phyloP scores from a whole-genome alignment of 495 filamentous ascomycete species.

The Aspergillus sclerotioniger region DNA sequence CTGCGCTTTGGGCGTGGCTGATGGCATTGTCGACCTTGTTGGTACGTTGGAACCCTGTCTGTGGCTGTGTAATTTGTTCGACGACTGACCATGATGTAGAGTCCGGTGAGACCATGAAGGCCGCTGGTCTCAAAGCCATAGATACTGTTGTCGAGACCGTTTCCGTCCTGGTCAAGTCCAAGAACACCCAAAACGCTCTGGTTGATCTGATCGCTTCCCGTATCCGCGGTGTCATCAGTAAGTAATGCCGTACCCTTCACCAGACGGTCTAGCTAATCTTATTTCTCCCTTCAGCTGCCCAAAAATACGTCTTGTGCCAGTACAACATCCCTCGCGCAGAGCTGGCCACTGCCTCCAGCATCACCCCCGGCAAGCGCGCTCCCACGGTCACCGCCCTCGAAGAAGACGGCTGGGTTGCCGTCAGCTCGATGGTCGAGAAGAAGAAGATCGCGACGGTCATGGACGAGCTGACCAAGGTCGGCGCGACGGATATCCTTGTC shows the following conservation, averaged over 20 bases:
- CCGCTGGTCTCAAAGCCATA: conserved; percentile 93
- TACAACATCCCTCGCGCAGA: conserved; percentile 80
- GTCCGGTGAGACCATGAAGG: conserved; percentile 98
- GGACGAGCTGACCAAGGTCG: conserved; percentile 78
- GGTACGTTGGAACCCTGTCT: conserved; percentile 48
- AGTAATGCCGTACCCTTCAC: conserved; percentile 18
- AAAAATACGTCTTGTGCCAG: conserved; percentile 91
- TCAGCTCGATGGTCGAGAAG: conserved; percentile 92
- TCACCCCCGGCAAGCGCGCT: conserved; percentile 93
- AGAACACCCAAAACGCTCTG: conserved; percentile 74
- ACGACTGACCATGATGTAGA: conserved; percentile 49
- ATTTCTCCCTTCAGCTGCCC: conserved; percentile 57
- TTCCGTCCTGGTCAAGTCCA: conserved; percentile 90
- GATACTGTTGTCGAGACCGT: conserved; percentile 86
- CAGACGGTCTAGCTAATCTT: not conserved
- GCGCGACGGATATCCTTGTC: conserved; percentile 86
- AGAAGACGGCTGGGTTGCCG: conserved; percentile 87
- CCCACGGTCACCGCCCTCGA: conserved; percentile 87
- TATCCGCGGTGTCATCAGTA: conserved; percentile 89
- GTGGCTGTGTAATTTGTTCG: not conserved
- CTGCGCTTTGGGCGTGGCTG: conserved; percentile 90
- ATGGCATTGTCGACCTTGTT: conserved; percentile 96
- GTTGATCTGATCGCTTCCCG: conserved; percentile 78
- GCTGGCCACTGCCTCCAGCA: conserved; percentile 64
- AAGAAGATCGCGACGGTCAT: conserved; percentile 84